These are phyloP conservation scores for Cryptococcus floricola DNA, from an alignment of 1,284 basidiomycete species.

Conservation along the genomic window DNA sequence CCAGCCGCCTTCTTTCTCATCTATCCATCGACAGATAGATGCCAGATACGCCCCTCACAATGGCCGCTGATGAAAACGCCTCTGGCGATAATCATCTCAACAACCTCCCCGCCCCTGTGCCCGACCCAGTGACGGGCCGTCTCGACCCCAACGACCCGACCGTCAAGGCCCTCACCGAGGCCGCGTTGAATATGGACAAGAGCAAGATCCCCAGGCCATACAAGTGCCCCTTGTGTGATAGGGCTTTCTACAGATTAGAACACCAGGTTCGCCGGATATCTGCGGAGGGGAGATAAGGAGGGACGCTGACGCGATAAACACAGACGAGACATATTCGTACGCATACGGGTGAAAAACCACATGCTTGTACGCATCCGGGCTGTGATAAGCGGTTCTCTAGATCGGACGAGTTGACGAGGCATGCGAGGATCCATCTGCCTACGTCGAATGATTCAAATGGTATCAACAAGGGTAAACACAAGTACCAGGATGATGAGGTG, in stretches of 20 bases:
- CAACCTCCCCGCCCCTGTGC: conserved; percentile 25
- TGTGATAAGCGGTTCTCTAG: conserved; percentile 98
- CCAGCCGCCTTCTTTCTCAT: background rate
- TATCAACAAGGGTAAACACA: conserved; percentile 30
- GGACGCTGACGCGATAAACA: conserved; percentile 19
- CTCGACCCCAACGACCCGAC: conserved; percentile 51
- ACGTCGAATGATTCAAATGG: conserved; percentile 32
- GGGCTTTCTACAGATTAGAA: conserved; percentile 85
- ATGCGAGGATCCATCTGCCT: conserved; percentile 81
- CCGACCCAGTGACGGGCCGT: conserved; percentile 49
- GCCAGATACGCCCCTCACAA: conserved; percentile 13
- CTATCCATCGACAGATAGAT: background rate
- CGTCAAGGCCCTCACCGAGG: conserved; percentile 49
- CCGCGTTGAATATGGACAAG: conserved; percentile 52
- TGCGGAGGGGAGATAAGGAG: background rate
- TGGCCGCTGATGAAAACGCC: conserved; percentile 7
- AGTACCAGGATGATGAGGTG: conserved; percentile 38
- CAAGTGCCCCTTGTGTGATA: conserved; percentile 89
- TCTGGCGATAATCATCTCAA: conserved; percentile 7
- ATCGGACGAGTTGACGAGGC: conserved; percentile 93
- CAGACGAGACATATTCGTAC: conserved; percentile 97
- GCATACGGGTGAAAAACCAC: conserved; percentile 97
- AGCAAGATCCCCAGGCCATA: conserved; percentile 70
- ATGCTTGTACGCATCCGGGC: conserved; percentile 84
- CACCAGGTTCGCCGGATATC: conserved; percentile 64